These are phyloP conservation scores for Candolleomyces aberdarensis DNA, from an alignment of 768 basidiomycete genomes.

Conservation along the genomic window DNA sequence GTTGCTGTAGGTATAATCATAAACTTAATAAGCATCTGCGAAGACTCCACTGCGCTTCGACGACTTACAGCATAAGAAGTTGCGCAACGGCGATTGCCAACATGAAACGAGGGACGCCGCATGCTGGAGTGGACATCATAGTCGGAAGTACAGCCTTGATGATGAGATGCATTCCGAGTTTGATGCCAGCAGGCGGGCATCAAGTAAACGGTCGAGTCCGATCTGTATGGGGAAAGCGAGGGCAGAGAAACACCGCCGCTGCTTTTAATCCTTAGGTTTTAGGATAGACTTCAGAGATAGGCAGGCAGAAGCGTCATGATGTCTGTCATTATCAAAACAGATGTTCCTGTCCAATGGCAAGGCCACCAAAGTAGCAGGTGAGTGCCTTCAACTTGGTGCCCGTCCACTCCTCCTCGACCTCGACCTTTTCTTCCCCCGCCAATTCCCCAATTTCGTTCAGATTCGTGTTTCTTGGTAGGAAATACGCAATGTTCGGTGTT, in stretches of 20 bases:
- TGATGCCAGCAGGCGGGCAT: neutral
- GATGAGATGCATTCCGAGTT: neutral
- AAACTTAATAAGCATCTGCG: no score
- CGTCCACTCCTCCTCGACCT: slow-evolving; percentile 98
- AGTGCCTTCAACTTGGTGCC: slow-evolving; percentile 89
- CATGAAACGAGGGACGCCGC: neutral
- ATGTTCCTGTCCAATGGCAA: slow-evolving; percentile 65
- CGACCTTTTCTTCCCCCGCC: slow-evolving; percentile 55
- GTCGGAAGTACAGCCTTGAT: neutral
- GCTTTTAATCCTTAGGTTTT: no score
- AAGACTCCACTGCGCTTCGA: no score
- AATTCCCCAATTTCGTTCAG: slow-evolving; percentile 65
- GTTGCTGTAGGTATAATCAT: no score
- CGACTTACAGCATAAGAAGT: no score
- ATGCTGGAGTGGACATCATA: neutral
- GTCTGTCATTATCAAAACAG: slow-evolving; percentile 38
- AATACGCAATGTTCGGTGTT: slow-evolving; percentile 85
- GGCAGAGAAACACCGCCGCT: no score
- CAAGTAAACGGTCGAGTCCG: no score
- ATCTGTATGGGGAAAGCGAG: no score
- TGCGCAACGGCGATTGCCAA: neutral
- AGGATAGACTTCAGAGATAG: no score
- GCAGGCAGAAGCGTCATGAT: no score
- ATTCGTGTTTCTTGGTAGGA: slow-evolving; percentile 77
- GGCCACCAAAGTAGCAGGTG: slow-evolving; percentile 90